A percentile compares a stretch with the other conserved stretches of the same genome.
Evolutionary conservation across 2,329 filamentous ascomycete species (phyloP).

Genomic region (Aureobasidium sp.): DNA sequence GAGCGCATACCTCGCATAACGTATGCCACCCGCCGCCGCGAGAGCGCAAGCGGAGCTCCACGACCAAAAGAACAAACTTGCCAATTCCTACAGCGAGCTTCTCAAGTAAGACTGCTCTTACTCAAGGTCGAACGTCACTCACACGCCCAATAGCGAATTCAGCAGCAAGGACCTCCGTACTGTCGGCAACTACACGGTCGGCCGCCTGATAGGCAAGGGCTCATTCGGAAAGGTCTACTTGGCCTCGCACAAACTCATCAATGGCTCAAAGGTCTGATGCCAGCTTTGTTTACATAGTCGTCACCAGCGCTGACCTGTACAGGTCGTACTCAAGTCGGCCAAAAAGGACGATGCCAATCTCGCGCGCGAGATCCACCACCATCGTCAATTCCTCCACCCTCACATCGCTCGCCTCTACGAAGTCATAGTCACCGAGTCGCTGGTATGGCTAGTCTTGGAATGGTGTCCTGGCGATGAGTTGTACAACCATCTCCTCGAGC

Average conservation of each 20-base stretch:
- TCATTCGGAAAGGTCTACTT: slow-evolving; percentile 98
- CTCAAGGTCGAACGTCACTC: neutral
- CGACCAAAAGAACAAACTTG: slow-evolving; percentile 54
- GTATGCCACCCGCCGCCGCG: slow-evolving; percentile 28
- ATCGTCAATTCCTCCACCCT: slow-evolving; percentile 93
- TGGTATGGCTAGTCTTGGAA: slow-evolving; percentile 96
- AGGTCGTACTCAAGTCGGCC: slow-evolving; percentile 98
- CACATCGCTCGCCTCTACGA: slow-evolving; percentile 96
- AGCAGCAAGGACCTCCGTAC: slow-evolving; percentile 81
- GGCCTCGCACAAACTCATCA: slow-evolving; percentile 92
- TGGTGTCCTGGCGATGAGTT: slow-evolving; percentile 96
- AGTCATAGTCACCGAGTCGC: slow-evolving; percentile 88
- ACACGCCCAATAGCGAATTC: slow-evolving; percentile 65
- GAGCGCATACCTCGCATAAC: neutral
- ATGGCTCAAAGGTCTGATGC: slow-evolving; percentile 76
- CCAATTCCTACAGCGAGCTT: slow-evolving; percentile 91
- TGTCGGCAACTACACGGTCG: slow-evolving; percentile 91
- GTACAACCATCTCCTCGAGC: slow-evolving; percentile 86
- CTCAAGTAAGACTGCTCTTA: slow-evolving; percentile 64
- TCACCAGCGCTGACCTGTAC: neutral
- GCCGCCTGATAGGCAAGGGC: slow-evolving; percentile 88
- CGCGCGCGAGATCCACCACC: slow-evolving; percentile 95
- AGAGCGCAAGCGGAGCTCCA: slow-evolving; percentile 31
- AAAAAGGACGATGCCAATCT: slow-evolving; percentile 94
- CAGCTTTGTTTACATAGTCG: neutral